These are phyloP conservation scores for Cenococcum geophilum DNA, from an alignment of 495 filamentous ascomycete species.

Conservation along the genomic window DNA sequence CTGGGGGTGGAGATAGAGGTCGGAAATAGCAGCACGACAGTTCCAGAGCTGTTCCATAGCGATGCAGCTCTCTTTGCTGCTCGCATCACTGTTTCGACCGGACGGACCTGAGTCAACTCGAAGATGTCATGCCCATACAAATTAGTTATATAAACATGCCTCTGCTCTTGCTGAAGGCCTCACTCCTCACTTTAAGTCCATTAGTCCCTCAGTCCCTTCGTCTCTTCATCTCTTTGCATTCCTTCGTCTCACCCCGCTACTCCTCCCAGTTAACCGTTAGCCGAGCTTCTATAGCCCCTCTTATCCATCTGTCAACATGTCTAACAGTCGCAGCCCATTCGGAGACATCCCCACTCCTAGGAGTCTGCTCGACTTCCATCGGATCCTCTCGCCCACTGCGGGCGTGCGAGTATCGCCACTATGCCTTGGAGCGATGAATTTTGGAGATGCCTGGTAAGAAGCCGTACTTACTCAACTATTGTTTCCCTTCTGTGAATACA, in stretches of 20 bases:
- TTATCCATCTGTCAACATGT: background rate
- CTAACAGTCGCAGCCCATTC: background rate
- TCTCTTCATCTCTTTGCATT: background rate
- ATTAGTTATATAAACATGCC: too few species aligned
- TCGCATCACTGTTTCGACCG: too few species aligned
- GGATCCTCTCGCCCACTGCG: slow-evolving; percentile 50
- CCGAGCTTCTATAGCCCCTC: background rate
- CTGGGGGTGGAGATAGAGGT: too few species aligned
- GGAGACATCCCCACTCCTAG: slow-evolving; percentile 4
- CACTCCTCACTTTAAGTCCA: too few species aligned
- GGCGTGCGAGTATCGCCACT: slow-evolving; percentile 55
- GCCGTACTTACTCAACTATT: background rate
- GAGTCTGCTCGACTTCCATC: slow-evolving; percentile 26
- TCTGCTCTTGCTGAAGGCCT: too few species aligned
- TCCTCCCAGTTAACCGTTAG: background rate
- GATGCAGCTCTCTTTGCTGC: too few species aligned
- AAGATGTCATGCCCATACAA: too few species aligned
- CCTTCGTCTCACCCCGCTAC: background rate
- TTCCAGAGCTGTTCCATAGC: too few species aligned
- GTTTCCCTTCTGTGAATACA: background rate
- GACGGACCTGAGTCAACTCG: too few species aligned
- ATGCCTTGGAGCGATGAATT: slow-evolving; percentile 54
- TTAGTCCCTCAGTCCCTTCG: too few species aligned
- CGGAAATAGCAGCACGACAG: too few species aligned
- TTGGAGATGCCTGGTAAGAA: slow-evolving; percentile 50